Evolutionary conservation across 2,329 filamentous ascomycete species (phyloP).

Genomic region (Hymenoscyphus fraxineus): DNA sequence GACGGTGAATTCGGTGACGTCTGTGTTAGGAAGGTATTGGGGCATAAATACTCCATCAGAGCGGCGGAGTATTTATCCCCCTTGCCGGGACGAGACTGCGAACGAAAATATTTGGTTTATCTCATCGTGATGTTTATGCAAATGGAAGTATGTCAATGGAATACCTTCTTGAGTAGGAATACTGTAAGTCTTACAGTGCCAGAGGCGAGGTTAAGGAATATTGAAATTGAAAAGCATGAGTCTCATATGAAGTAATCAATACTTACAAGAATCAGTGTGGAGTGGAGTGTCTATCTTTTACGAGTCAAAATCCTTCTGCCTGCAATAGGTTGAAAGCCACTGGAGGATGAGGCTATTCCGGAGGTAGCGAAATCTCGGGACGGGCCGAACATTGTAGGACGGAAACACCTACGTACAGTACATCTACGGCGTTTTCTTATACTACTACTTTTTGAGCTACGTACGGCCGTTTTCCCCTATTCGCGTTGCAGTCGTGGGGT

Average conservation of each 20-base stretch:
- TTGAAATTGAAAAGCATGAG: not conserved
- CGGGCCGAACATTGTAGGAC: not conserved
- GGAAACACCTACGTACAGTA: not conserved
- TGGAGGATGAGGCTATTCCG: not conserved
- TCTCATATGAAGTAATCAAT: not conserved
- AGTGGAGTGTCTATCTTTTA: not conserved
- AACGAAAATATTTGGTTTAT: not conserved
- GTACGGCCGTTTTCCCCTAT: not conserved
- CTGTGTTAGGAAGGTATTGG: not conserved
- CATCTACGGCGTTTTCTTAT: not conserved
- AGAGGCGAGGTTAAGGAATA: constrained; percentile 1
- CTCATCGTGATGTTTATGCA: not conserved
- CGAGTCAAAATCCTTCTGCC: not conserved
- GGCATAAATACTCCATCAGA: not conserved
- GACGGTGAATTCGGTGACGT: not conserved
- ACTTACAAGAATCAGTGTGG: not conserved
- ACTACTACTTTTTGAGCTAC: not conserved
- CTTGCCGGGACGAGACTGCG: not conserved
- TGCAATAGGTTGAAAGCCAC: not conserved
- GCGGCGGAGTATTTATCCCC: not conserved
- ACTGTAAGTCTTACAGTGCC: not conserved
- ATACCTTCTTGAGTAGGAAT: not conserved
- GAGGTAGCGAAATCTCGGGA: constrained; percentile 5
- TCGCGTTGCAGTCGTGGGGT: not conserved
- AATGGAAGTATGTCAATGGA: not conserved